A percentile compares a stretch with the other conserved stretches of the same genome.
These are phyloP conservation scores for Beauveria australis DNA, from an alignment of 2,329 filamentous ascomycete species.

Conservation along the genomic window DNA sequence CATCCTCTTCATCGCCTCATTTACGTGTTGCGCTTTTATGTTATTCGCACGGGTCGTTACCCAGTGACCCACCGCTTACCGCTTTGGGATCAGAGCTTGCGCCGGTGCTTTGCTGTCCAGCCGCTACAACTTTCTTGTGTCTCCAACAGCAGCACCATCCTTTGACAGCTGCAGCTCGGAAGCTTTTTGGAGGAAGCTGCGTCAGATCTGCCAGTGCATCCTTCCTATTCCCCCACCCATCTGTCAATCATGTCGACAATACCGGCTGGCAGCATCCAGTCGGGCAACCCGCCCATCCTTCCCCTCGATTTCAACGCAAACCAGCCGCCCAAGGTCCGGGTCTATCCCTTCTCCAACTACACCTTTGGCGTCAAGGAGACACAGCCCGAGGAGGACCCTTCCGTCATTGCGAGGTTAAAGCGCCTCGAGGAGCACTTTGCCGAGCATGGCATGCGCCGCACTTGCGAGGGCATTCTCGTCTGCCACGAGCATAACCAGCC, in stretches of 20 bases:
- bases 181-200: not conserved
- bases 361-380: constrained; percentile 98
- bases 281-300: constrained; percentile 67
- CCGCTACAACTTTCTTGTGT: constrained; percentile 2
- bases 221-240: not conserved
- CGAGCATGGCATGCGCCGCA: constrained; percentile 89
- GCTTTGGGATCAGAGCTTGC: constrained; percentile 6
- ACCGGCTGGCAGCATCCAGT: constrained; percentile 66
- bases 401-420: constrained; percentile 84
- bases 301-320: constrained; percentile 81
- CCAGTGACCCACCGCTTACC: constrained; percentile 13
- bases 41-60: not conserved
- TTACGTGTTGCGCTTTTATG: too few relatives aligned
- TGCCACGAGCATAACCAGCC: constrained; percentile 99
- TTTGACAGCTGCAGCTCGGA: constrained; percentile 4
- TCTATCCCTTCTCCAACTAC: constrained; percentile 96
- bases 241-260: constrained; percentile 67
- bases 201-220: not conserved
- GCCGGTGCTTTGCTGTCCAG: constrained; percentile 1
- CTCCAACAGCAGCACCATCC: constrained; percentile 1
- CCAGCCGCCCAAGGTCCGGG: constrained; percentile 80
- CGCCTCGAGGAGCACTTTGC: constrained; percentile 93
- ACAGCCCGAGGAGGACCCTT: constrained; percentile 95
- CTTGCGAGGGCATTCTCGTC: constrained; percentile 92
- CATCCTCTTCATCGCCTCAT: not conserved